Conservation (phyloP, 148 eudicot species). For the Dysphania ambrosioides region DNA sequence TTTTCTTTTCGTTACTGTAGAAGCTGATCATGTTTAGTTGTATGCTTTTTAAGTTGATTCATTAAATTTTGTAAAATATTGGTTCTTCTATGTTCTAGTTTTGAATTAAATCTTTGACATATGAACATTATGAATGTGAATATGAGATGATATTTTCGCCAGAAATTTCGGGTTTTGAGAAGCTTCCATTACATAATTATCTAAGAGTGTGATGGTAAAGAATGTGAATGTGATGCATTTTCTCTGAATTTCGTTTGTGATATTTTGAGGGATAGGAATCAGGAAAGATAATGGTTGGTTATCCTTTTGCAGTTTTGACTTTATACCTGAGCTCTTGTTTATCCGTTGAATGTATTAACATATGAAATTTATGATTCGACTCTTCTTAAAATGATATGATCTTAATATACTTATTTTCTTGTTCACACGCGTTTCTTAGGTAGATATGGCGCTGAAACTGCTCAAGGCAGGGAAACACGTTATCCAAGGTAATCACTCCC, state of each 20-base stretch:
- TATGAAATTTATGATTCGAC: not conserved
- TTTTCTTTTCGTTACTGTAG: not conserved
- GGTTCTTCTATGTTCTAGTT: not conserved
- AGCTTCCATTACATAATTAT: not conserved
- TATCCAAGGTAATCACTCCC: slow-evolving; percentile 62
- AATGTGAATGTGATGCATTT: not conserved
- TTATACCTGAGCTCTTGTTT: not conserved
- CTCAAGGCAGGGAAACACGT: slow-evolving; percentile 97
- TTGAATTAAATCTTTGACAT: not conserved
- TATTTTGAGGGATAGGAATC: not conserved
- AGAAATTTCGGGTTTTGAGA: not conserved
- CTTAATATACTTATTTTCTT: not conserved
- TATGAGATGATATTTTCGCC: not conserved
- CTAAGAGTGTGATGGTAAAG: not conserved
- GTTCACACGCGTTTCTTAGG: slow-evolving; percentile 40
- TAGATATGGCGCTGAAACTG: slow-evolving; percentile 69
- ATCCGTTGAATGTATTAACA: not conserved
- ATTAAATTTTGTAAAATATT: slow-evolving; percentile 4
- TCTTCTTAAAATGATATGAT: not conserved
- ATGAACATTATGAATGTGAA: not conserved
- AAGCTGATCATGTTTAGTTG: slow-evolving; percentile 14
- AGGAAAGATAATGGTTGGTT: not conserved
- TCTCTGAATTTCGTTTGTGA: not conserved
- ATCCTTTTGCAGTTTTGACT: not conserved
- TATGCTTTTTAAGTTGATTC: not conserved